Evolutionary conservation across 1,284 basidiomycete genomes (phyloP).

Genomic region (Tilletia indica): DNA sequence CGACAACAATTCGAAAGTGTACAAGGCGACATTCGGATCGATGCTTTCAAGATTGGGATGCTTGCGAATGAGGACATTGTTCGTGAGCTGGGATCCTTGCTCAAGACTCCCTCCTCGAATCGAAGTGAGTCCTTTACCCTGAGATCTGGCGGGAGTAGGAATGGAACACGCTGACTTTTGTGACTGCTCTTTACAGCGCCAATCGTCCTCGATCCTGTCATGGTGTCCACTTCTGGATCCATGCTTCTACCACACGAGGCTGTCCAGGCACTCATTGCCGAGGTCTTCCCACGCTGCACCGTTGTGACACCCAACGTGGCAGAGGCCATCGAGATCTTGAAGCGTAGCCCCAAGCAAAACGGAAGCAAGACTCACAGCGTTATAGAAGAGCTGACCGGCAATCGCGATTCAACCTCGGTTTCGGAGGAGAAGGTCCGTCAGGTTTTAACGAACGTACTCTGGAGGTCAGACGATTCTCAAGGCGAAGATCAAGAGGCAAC

Average conservation of each 20-base stretch:
- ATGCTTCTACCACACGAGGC: conserved; percentile 71
- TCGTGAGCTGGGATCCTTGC: conserved; percentile 52
- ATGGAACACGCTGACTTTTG: not conserved
- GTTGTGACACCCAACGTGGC: conserved; percentile 84
- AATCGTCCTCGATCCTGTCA: conserved; percentile 67
- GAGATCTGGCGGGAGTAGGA: not conserved
- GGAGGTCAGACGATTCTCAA: too few relatives aligned
- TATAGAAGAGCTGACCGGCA: too few relatives aligned
- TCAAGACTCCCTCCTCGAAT: conserved; percentile 31
- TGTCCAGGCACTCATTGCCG: conserved; percentile 64
- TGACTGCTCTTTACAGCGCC: conserved; percentile 21
- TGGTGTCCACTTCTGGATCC: conserved; percentile 87
- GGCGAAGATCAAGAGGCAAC: too few relatives aligned
- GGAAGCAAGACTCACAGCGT: not conserved
- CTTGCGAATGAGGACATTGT: conserved; percentile 61
- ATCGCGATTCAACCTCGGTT: too few relatives aligned
- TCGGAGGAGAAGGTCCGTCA: too few relatives aligned
- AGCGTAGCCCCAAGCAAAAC: conserved; percentile 54
- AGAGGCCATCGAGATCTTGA: conserved; percentile 63
- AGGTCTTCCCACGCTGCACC: conserved; percentile 71
- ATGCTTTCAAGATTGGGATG: conserved; percentile 89
- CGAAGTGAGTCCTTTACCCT: not conserved
- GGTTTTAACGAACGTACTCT: too few relatives aligned
- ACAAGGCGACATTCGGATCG: conserved; percentile 71
- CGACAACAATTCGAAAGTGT: conserved; percentile 68